A percentile compares a stretch with the other conserved stretches of the same genome.
These are phyloP conservation scores for Drosera spatulata DNA, from an alignment of 179 eudicot genomes.

Conservation along the genomic window DNA sequence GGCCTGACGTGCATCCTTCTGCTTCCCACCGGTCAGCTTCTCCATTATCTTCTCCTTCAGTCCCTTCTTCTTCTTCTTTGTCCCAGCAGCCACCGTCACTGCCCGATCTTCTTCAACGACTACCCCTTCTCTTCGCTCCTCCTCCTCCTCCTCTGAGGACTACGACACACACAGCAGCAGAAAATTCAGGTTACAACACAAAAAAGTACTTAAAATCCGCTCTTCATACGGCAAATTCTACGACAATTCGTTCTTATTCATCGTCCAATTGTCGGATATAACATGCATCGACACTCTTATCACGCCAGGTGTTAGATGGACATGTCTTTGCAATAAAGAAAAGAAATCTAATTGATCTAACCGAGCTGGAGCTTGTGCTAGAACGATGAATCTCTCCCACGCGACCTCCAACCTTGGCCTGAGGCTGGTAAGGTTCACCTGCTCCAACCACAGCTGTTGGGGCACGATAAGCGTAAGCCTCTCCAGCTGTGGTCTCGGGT, in stretches of 20 bases:
- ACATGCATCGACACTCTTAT: neutral
- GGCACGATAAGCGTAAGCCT: conserved; percentile 6
- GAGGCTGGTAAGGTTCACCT: no score
- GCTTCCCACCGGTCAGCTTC: conserved; percentile 19
- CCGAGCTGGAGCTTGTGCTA: conserved; percentile 51
- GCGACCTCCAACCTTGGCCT: no score
- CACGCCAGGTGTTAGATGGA: no score
- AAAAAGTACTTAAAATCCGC: neutral
- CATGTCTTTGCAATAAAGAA: neutral
- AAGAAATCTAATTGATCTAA: conserved; percentile 11
- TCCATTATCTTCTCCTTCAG: conserved; percentile 45
- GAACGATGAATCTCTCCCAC: conserved; percentile 23
- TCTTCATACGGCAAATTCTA: no score
- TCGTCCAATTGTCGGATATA: no score
- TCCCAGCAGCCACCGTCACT: conserved; percentile 7
- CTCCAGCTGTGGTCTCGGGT: conserved; percentile 4
- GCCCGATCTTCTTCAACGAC: conserved; percentile 2
- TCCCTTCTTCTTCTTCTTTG: conserved; percentile 47
- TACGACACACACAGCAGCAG: neutral
- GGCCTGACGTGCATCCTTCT: conserved; percentile 6
- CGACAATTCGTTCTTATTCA: no score
- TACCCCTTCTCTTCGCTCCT: conserved; percentile 19
- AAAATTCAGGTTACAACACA: no score
- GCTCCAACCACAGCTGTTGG: no score
- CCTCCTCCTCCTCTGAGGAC: conserved; percentile 22